Conservation (phyloP, 148 eudicot genomes). For the Dysphania ambrosioides region DNA sequence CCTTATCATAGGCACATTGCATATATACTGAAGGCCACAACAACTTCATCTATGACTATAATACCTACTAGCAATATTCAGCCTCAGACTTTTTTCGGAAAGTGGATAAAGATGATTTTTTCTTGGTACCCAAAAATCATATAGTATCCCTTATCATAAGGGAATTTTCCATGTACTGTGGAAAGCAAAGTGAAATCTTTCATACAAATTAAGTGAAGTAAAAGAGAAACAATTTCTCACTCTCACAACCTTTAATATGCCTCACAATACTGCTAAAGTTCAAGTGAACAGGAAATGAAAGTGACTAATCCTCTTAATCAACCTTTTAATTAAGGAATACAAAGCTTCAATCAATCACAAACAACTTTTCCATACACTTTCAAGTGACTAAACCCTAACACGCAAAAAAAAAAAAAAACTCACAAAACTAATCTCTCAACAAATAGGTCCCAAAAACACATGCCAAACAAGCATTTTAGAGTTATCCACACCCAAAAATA, state of each 20-base stretch:
- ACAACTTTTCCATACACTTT: too few relatives aligned
- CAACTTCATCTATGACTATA: background rate
- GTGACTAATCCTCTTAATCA: slow-evolving; percentile 1
- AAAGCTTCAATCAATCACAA: background rate
- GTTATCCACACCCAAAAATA: slow-evolving; percentile 10
- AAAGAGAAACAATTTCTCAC: slow-evolving; percentile 7
- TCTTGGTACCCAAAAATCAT: background rate
- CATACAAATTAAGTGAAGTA: background rate
- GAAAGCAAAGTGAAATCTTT: slow-evolving; percentile 5
- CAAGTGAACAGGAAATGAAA: background rate
- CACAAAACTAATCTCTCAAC: background rate
- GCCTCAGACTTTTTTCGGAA: slow-evolving; percentile 9
- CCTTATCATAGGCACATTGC: background rate
- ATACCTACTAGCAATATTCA: background rate
- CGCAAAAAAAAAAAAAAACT: background rate
- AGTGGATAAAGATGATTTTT: background rate
- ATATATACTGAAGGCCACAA: background rate
- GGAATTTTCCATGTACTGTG: background rate
- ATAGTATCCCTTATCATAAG: background rate
- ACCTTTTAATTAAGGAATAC: background rate
- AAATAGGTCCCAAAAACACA: background rate
- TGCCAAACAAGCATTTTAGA: slow-evolving; percentile 18
- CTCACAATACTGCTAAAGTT: background rate
- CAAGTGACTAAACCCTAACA: slow-evolving; percentile 16
- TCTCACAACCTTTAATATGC: background rate